These are phyloP conservation scores for Fusarium paranaense DNA, from an alignment of 2,329 filamentous ascomycete species.

Conservation along the genomic window DNA sequence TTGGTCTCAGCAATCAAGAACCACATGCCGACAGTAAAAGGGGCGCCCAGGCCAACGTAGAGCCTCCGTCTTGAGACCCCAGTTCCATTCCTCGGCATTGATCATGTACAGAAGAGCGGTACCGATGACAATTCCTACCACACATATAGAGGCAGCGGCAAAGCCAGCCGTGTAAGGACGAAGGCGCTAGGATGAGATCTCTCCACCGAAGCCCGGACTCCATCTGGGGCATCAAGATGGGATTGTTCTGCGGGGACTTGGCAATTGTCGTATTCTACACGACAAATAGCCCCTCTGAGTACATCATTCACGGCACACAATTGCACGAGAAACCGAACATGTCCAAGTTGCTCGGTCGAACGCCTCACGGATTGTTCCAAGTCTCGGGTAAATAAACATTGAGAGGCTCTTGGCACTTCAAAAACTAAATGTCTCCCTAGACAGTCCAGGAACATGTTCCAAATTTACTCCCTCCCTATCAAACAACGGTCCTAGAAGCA, in stretches of 20 bases:
- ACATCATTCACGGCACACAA: background rate
- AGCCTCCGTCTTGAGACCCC: conserved; percentile 49
- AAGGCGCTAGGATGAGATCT: background rate
- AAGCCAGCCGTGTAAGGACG: conserved; percentile 38
- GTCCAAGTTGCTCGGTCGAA: background rate
- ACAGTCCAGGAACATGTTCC: background rate
- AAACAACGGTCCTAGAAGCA: background rate
- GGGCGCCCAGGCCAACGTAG: conserved; percentile 40
- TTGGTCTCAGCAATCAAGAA: conserved; percentile 46
- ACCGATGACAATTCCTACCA: conserved; percentile 41
- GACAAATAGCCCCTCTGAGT: background rate
- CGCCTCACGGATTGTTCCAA: background rate
- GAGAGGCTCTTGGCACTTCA: background rate
- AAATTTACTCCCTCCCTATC: background rate
- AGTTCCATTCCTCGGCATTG: conserved; percentile 46
- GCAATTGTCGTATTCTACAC: background rate
- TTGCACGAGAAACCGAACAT: background rate
- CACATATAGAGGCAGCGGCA: conserved; percentile 40
- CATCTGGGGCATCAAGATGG: background rate
- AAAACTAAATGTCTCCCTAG: background rate
- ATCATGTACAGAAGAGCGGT: conserved; percentile 48
- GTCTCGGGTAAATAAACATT: background rate
- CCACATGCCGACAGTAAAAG: conserved; percentile 43
- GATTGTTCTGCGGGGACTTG: background rate
- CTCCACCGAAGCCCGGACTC: background rate